Evolutionary conservation across 2,329 filamentous ascomycete species (phyloP), one percentile per base, ranked within the genome.

Genomic region (Diaporthe humulicola): DNA sequence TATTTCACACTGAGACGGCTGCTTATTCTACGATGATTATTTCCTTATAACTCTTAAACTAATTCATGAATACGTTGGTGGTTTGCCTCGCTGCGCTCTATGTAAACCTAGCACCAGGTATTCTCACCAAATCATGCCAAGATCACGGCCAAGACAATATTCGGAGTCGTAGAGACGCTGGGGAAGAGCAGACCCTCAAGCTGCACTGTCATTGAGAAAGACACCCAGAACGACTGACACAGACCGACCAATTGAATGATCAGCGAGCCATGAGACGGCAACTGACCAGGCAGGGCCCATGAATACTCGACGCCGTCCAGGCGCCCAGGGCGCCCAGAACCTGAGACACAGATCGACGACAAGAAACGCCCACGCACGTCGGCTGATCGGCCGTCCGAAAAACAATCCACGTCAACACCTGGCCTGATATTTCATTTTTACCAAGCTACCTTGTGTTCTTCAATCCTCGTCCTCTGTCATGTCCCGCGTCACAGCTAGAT

Each of bases 371-470:
- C 57, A 73, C 25, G 45, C 42, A 40, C 7, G 58, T 74, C 73
- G 73, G 73, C 64, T 74, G 73, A 67, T 74, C 73, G 25, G 48
- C 73, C 58, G 69, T 72, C 73, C 69, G 73, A 67, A 71, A 38
- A 67, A 52, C 30, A 50, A 50, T 36, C 17, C 64, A 52, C 64
- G 64, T 38, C 64, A 67, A 67, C 45, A n/a, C 64, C 60, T 28
- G 58, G 45, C 30, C 19, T 50, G 22, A 52, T 66, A 25, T 66
- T 48, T n/a, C 3, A 22, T 14, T 19, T 52, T 22, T 36, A 4
- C 9, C 54, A 57, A 19, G n/a, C 4, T 64, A 25, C 64, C 64
- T 28, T 30, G 64, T 19, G 22, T 52, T 25, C n/a, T 38, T 67
- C 30, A 52, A 19, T 67, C 64, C 5, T 15, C 1, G 25, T 67